Evolutionary conservation across 1,139 yeast species (phyloP), one percentile per base, ranked within the genome.

Genomic region (Geotrichum bryndzae): DNA sequence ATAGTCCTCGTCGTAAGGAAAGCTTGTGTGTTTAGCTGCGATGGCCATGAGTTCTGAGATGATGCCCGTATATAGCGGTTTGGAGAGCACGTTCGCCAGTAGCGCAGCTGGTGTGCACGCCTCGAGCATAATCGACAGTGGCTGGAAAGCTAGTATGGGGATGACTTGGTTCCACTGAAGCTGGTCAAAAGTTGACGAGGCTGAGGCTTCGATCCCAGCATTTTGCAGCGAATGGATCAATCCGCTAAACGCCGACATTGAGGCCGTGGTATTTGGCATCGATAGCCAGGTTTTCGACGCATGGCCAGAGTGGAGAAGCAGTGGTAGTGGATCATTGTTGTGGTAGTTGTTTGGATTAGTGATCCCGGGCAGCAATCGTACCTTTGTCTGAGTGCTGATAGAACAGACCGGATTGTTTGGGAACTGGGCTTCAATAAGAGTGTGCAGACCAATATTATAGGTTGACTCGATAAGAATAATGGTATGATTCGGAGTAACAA

Each of bases 121-220:
- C 73, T 90, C 97, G 68, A 91, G 85, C 29, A 90, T 73, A 46
- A 90, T 80, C 57, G 90, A 78, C 56, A 91, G 76, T 2, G 96
- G 90, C 73, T 87, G 89, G 70, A 90, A 85, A 18, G 91, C 86
- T 54, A 90, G 83, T 64, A 85, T 80, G 4, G 96, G 90, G 63
- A 90, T 80, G 0, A 96, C 92, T 63, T 88, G 79, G 70, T 86
- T 86, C 97, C 97, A 90, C 74, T 90, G 96, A 67, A 84, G n/a
- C 65, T 59, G 51, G 57, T 66, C 29, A 66, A 51, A 23, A 66
- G 31, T 51, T 1, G 55, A 13, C 31, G 56, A 48, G 8, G 58
- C 56, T 13, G 57, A 8, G 2, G 65, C 65, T 29, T 63, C 61
- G 18, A 63, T 50, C 13, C 65, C 63, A 1, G 65, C 57, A 5